Conservation (phyloP, 805 yeast genomes). For the Metschnikowia kofuensis region DNA sequence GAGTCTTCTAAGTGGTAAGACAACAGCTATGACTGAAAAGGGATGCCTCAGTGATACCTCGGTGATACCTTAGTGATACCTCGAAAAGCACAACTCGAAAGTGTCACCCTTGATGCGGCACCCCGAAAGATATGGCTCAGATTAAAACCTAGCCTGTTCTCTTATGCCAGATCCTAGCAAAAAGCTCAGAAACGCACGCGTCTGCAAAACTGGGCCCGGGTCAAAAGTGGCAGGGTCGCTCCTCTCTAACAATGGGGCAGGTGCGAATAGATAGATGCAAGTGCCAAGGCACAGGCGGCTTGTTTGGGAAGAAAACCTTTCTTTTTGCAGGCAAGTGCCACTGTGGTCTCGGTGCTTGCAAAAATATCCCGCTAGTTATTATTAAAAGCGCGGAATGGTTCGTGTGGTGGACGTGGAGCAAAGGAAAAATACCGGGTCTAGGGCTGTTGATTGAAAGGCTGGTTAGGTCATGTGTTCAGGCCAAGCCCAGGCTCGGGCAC, state of each 20-base stretch:
- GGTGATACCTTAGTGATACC: no score
- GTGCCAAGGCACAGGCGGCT: background rate
- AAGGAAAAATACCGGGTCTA: background rate
- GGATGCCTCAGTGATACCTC: no score
- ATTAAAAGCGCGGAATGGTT: background rate
- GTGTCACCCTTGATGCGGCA: no score
- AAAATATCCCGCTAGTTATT: background rate
- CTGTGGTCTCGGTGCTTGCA: background rate
- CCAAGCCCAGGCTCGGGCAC: background rate
- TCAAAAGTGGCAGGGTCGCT: background rate
- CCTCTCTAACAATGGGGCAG: background rate
- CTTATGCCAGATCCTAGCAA: no score
- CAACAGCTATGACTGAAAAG: no score
- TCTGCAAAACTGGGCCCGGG: background rate
- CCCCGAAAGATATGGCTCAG: no score
- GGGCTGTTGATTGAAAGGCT: background rate
- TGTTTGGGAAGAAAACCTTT: background rate
- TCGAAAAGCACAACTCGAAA: no score
- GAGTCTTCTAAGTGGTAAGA: no score
- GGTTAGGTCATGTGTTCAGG: slow-evolving; percentile 5
- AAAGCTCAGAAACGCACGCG: background rate
- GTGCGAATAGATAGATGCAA: background rate
- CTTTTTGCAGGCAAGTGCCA: no score
- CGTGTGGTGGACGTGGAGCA: background rate
- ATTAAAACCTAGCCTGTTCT: no score